Evolutionary conservation across 1,284 basidiomycete species (phyloP).

Genomic region (Rhizoctonia solani): DNA sequence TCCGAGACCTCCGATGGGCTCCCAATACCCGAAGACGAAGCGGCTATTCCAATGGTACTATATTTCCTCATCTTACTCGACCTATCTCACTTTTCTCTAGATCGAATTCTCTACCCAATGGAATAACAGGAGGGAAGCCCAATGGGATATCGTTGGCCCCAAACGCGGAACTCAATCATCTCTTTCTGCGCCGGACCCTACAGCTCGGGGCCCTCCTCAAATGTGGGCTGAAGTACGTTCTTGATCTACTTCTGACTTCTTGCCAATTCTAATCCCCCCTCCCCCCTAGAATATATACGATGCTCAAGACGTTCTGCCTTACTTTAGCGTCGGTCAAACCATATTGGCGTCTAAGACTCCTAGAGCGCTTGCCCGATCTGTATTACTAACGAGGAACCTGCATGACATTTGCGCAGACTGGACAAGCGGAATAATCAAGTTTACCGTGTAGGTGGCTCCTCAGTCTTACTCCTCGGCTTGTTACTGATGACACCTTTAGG

Average conservation of each 20-base stretch:
- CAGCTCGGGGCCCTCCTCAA: neutral
- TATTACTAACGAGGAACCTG: conserved; percentile 9
- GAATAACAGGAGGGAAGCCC: conserved; percentile 4
- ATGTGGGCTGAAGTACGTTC: conserved; percentile 23
- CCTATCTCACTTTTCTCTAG: neutral
- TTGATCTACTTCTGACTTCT: neutral
- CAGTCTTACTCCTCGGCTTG: neutral
- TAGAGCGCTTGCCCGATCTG: conserved; percentile 6
- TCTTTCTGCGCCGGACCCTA: neutral
- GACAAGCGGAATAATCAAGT: neutral
- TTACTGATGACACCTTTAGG: neutral
- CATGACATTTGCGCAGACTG: neutral
- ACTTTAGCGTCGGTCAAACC: conserved; percentile 26
- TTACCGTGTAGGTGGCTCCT: conserved; percentile 1
- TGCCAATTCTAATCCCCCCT: neutral
- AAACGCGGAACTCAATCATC: neutral
- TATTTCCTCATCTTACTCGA: neutral
- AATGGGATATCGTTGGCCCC: conserved; percentile 11
- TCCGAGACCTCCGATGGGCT: too few relatives aligned
- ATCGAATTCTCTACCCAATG: neutral
- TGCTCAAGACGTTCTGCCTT: conserved; percentile 24
- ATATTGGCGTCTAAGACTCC: conserved; percentile 28
- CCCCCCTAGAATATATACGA: conserved; percentile 7
- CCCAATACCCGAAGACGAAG: neutral
- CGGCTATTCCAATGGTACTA: neutral